Evolutionary conservation across 225 moss, liverwort and hornwort genomes (phyloP), one percentile per base, ranked within the genome.

Genomic region (Polytrichum formosum): DNA sequence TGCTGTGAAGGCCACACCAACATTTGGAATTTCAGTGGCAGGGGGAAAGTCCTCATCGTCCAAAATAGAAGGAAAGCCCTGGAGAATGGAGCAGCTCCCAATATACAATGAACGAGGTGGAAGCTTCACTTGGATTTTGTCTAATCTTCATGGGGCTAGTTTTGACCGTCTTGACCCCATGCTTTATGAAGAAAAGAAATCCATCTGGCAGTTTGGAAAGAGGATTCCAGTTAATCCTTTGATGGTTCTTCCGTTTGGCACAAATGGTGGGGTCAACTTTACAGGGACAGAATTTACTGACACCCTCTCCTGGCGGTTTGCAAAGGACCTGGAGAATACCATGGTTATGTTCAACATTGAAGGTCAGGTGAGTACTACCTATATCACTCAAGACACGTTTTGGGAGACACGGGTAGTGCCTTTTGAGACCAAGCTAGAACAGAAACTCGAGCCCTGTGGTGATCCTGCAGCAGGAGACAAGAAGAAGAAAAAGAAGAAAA

Each of bases 401-500:
- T 79, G 82, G 82, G 82, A 83, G 65, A 83, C 82, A 18, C n/a
- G 82, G 33, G 72, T 70, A 31, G 75, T 83, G 60, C 75, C 78
- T 2, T 83, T 83, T 9, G 82, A 83, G 66, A 27, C 67, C 8
- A 72, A 70, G 62, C 66, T 83, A 31, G 75, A 75, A 66, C 82
- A 83, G 70, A 76, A 75, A 30, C 68, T 79, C 23, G 73, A 78
- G 62, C 75, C 82, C 0, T 75, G 75, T 63, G 78, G 78, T 18
- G 82, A 83, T 25, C 26, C 78, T 0, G 0, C 16, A 5, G 83
- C 59, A 27, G 73, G 28, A 18, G 75, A 83, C 56, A 79, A 83
- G 75, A 83, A 83, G 69, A 83, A 83, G 72, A 79, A 83, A 55
- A 79, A 83, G 65, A 83, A 83, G 79, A 83, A 83, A 65, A 71